Evolutionary conservation across 2,329 filamentous ascomycete genomes (phyloP).

Genomic region (Stagonosporopsis rhizophila): DNA sequence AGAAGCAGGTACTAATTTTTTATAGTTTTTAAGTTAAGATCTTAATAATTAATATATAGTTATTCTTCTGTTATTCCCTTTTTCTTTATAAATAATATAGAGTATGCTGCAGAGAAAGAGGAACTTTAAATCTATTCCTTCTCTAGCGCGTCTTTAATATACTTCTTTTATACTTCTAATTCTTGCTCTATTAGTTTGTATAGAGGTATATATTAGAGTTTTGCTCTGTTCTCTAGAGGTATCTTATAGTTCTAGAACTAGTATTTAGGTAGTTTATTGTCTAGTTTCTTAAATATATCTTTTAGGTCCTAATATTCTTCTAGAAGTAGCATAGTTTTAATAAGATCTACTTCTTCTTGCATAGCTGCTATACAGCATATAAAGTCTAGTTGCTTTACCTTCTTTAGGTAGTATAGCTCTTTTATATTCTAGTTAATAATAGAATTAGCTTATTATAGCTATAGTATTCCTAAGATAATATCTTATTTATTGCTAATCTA

Average conservation of each 20-base stretch:
- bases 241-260: neutral
- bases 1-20: neutral
- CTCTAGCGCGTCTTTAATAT: conserved; percentile 1
- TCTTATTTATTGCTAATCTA: neutral
- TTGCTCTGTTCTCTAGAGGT: neutral
- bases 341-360: neutral
- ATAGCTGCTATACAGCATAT: neutral
- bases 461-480: neutral
- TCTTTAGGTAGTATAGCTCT: neutral
- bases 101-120: neutral
- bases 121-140: neutral
- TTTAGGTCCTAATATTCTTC: neutral
- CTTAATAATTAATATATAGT: neutral
- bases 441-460: neutral
- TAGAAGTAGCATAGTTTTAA: neutral
- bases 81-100: neutral
- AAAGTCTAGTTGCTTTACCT: neutral
- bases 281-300: neutral
- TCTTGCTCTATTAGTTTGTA: neutral
- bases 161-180: neutral
- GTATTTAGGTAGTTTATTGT: neutral
- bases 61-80: neutral
- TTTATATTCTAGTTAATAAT: neutral
- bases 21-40: neutral
- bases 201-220: neutral